Evolutionary conservation across 495 filamentous ascomycete genomes (phyloP), one percentile per base, ranked within the genome.

Genomic region (Talaromyces stipitatus): DNA sequence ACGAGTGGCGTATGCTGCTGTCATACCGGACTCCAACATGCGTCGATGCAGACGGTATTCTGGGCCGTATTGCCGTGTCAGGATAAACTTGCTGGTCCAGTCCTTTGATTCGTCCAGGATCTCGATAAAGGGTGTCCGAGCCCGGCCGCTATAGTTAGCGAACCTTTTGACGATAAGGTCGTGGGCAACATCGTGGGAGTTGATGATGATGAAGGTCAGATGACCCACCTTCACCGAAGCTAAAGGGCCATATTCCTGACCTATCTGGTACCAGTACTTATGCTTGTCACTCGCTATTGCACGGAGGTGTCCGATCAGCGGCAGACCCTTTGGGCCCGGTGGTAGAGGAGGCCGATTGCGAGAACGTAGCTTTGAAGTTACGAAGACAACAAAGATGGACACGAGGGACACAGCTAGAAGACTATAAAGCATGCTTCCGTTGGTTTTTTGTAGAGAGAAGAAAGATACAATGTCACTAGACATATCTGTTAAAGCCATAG

Each of bases 281-380:
- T 38, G 56, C 58, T n/a, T 55, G 22, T 2, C 26, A 32, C 24
- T 61, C 24, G 24, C 61, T 57, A 14, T 55, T 36, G 68, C 64
- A 54, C 66, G 63, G 12, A 66, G 41, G 48, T 70, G 67, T 3
- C 69, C 69, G 27, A 72, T 60, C 2, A 72, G 30, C 0, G 67
- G 69, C 2, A 66, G 59, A 27, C 67, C 76, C 75, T 12, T 54
- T 1, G 62, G 62, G 1, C 66, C 64, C 0, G 66, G 66, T 6
- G 64, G 64, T 1, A 68, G 56, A 14, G 54, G 50, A 27, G 30
- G 30, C 12, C 12, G 6, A 33, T 33, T 33, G 12, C 30, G 6
- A 12, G 30, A 33, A 33, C 30, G 30, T 33, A 33, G 30, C 30
- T 12, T 33, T 6, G 12, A 33, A 12, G 12, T 6, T 33, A 6